A percentile compares a stretch with the other conserved stretches of the same genome.
These are phyloP conservation scores for Phytophthora pini DNA, from an alignment of 352 stramenopile species.

Conservation along the genomic window DNA sequence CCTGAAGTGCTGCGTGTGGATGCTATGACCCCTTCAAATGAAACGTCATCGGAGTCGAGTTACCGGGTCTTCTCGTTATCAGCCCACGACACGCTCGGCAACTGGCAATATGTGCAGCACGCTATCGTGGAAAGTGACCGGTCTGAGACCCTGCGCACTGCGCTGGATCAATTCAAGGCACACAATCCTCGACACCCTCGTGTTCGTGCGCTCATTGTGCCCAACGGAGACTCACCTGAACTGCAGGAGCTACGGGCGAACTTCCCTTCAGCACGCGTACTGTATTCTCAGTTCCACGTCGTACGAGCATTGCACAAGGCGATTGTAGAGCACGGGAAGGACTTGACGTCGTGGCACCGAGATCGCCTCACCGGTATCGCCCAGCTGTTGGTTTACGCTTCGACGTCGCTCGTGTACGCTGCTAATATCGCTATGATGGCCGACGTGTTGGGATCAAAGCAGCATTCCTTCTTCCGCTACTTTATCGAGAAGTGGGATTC, in stretches of 20 bases:
- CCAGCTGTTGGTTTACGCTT: constrained; percentile 41
- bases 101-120: constrained; percentile 48
- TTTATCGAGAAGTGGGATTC: constrained; percentile 39
- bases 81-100: constrained; percentile 41
- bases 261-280: constrained; percentile 34
- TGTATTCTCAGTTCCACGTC: constrained; percentile 50
- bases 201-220: constrained; percentile 37
- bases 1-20: constrained; percentile 45
- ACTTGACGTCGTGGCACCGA: constrained; percentile 43
- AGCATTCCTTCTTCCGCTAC: constrained; percentile 37
- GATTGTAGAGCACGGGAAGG: constrained; percentile 29
- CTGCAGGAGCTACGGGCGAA: constrained; percentile 21
- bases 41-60: constrained; percentile 16
- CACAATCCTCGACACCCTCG: constrained; percentile 31
- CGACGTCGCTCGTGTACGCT: constrained; percentile 32
- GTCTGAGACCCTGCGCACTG: constrained; percentile 32
- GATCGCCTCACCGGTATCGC: constrained; percentile 42
- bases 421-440: constrained; percentile 35
- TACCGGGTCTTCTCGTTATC: constrained; percentile 41
- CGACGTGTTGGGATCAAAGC: constrained; percentile 34
- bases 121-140: constrained; percentile 45
- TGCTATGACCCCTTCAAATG: constrained; percentile 3
- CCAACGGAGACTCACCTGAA: constrained; percentile 15
- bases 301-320: constrained; percentile 38
- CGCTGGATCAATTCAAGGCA: constrained; percentile 40